These are phyloP conservation scores for Ilyonectria mors-panacis DNA, from an alignment of 2,329 filamentous ascomycete genomes.

Conservation along the genomic window DNA sequence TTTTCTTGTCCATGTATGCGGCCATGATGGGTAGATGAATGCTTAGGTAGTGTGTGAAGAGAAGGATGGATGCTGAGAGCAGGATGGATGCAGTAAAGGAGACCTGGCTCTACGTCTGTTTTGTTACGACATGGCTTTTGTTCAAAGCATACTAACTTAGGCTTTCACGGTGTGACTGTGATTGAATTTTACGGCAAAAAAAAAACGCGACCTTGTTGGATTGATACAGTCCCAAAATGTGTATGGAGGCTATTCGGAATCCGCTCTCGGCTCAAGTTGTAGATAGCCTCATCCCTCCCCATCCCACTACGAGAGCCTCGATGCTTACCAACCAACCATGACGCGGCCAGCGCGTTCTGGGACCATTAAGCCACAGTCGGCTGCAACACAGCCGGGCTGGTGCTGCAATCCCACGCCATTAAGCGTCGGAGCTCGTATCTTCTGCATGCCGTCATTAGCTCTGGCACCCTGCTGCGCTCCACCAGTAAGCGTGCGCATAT, in stretches of 20 bases:
- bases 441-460: constrained; percentile 8
- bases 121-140: neutral
- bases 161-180: neutral
- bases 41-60: neutral
- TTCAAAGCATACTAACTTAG: neutral
- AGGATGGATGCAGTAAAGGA: neutral
- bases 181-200: neutral
- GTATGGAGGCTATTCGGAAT: neutral
- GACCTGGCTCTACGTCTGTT: neutral
- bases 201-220: neutral
- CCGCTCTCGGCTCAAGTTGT: neutral
- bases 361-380: neutral
- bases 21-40: neutral
- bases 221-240: neutral
- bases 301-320: neutral
- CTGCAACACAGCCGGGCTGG: neutral
- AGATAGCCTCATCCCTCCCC: neutral
- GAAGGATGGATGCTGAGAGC: neutral
- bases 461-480: neutral
- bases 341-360: neutral
- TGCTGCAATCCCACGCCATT: neutral
- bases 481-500: constrained; percentile 8
- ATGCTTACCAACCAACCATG: neutral
- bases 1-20: neutral
- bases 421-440: neutral